A percentile compares a stretch with the other conserved stretches of the same genome.
phyloP scores from a whole-genome alignment of 257 asterid species.

The Linderniella brevidens region DNA sequence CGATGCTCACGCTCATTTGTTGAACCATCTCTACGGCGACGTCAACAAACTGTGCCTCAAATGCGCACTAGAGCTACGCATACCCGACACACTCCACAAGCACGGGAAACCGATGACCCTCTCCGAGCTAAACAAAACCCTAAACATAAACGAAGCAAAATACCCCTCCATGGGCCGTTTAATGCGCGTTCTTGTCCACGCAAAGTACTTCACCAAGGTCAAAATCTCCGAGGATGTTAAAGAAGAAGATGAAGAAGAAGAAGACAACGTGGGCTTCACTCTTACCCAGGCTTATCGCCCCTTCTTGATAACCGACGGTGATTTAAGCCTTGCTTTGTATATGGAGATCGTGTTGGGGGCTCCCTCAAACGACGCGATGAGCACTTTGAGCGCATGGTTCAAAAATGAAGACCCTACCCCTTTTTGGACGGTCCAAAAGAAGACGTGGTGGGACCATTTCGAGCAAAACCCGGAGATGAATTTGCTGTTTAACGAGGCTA shows the following conservation, averaged over 20 bases:
- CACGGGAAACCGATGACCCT: constrained; percentile 1
- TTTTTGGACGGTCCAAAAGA: not conserved
- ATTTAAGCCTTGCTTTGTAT: not conserved
- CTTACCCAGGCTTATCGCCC: not conserved
- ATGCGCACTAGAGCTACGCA: not conserved
- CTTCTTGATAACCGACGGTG: not conserved
- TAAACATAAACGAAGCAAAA: not conserved
- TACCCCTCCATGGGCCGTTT: not conserved
- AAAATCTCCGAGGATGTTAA: not conserved
- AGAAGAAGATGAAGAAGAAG: not conserved
- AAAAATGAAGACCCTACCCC: not conserved
- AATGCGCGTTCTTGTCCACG: not conserved
- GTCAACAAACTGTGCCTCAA: not conserved
- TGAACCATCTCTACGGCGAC: not conserved
- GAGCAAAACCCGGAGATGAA: not conserved
- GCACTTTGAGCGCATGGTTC: not conserved
- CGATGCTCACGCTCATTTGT: not conserved
- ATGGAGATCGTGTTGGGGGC: not conserved
- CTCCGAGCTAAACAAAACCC: not conserved
- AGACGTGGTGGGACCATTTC: not conserved
- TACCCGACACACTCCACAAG: not conserved
- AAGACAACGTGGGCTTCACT: not conserved
- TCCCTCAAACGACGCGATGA: not conserved
- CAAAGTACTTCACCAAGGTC: not conserved
- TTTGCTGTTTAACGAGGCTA: not conserved